These are phyloP conservation scores for Schoenoplectus triqueter DNA, from an alignment of 202 grass and related monocot genomes.

Conservation along the genomic window DNA sequence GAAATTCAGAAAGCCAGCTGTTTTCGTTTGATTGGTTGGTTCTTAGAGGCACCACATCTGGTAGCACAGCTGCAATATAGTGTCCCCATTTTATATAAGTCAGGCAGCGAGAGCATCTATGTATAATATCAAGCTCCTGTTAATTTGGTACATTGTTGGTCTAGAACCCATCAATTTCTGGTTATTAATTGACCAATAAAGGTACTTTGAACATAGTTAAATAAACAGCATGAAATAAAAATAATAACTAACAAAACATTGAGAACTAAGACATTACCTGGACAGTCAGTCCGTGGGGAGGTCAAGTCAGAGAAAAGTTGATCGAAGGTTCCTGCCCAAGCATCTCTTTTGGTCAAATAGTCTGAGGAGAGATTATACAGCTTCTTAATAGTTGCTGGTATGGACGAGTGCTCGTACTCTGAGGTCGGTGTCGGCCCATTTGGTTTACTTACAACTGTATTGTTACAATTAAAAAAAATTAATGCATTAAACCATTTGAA, in stretches of 20 bases:
- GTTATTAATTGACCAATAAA: neutral
- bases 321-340: slow-evolving; percentile 90
- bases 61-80: slow-evolving; percentile 53
- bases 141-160: neutral
- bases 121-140: neutral
- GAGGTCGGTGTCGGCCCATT: slow-evolving; percentile 59
- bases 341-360: slow-evolving; percentile 87
- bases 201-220: neutral
- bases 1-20: slow-evolving; percentile 85
- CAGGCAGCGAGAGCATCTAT: neutral
- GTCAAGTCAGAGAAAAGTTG: slow-evolving; percentile 57
- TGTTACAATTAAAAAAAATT: neutral
- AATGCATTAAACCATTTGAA: slow-evolving; percentile 10
- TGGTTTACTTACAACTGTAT: slow-evolving; percentile 56
- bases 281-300: slow-evolving; percentile 79
- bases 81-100: neutral
- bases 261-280: slow-evolving; percentile 44
- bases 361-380: slow-evolving; percentile 77
- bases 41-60: slow-evolving; percentile 57
- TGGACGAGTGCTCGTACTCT: slow-evolving; percentile 89
- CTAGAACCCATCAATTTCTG: neutral
- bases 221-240: neutral
- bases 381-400: slow-evolving; percentile 85
- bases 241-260: neutral
- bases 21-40: slow-evolving; percentile 51